Evolutionary conservation across 2,329 filamentous ascomycete genomes (phyloP).

Genomic region (Acrocalymma vagum): DNA sequence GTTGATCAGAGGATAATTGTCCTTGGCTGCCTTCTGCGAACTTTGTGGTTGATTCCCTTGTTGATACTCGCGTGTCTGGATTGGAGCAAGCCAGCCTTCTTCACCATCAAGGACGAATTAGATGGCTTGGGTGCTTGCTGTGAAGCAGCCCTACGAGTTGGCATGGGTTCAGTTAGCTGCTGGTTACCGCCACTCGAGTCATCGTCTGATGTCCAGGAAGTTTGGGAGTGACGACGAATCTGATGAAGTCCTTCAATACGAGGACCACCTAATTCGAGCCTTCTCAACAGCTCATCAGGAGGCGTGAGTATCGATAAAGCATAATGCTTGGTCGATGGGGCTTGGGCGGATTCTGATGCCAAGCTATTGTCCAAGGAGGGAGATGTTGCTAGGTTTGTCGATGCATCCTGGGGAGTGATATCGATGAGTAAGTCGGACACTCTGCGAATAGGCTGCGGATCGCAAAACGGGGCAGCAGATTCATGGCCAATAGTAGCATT

Average conservation of each 20-base stretch:
- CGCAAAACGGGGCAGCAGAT: background rate
- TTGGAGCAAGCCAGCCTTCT: slow-evolving; percentile 9
- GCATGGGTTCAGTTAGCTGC: background rate
- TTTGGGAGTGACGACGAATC: slow-evolving; percentile 16
- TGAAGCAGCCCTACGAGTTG: background rate
- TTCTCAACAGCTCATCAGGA: background rate
- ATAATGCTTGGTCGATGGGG: slow-evolving; percentile 2
- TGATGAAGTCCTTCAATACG: too few species aligned
- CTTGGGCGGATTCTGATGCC: background rate
- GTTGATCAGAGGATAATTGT: too few species aligned
- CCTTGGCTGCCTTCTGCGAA: too few species aligned
- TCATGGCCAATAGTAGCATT: background rate
- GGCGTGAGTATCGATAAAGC: background rate
- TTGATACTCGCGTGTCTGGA: slow-evolving; percentile 12
- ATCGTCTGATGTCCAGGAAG: slow-evolving; percentile 15
- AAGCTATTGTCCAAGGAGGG: slow-evolving; percentile 5
- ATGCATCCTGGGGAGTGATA: slow-evolving; percentile 16
- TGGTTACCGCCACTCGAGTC: slow-evolving; percentile 2
- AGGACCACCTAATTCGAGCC: too few species aligned
- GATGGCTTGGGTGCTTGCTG: background rate
- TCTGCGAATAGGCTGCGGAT: background rate
- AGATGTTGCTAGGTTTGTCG: slow-evolving; percentile 3
- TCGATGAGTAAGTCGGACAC: slow-evolving; percentile 16
- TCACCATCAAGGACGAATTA: too few species aligned
- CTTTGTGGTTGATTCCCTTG: too few species aligned